These are phyloP conservation scores for Poteriospumella lacustris DNA, from an alignment of 108 stramenopile genomes.

Conservation along the genomic window DNA sequence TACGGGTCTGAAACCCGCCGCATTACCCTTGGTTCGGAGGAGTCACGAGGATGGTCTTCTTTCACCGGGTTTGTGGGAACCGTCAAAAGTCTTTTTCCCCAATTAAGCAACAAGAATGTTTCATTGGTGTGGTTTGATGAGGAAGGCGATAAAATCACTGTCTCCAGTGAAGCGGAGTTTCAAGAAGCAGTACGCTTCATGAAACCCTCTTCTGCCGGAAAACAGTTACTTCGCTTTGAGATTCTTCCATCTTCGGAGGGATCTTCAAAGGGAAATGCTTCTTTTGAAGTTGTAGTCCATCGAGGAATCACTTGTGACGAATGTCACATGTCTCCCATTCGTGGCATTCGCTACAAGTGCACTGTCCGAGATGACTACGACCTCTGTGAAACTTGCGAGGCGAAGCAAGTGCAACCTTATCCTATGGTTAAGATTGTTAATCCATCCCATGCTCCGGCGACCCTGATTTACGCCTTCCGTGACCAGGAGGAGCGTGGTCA, in stretches of 20 bases:
- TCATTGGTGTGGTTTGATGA: slow-evolving; percentile 18
- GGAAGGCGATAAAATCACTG: slow-evolving; percentile 5
- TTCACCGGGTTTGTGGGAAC: neutral
- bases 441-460: neutral
- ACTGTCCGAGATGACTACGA: slow-evolving; percentile 50
- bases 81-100: neutral
- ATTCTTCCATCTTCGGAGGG: neutral
- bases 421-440: slow-evolving; percentile 21
- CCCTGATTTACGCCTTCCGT: neutral
- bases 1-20: neutral
- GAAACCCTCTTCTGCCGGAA: neutral
- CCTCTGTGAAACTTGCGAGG: slow-evolving; percentile 46
- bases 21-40: neutral
- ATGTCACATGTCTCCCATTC: slow-evolving; percentile 43
- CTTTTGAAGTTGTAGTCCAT: slow-evolving; percentile 32
- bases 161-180: slow-evolving; percentile 13
- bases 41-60: neutral
- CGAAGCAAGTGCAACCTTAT: slow-evolving; percentile 20
- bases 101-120: neutral
- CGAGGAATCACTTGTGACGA: slow-evolving; percentile 37
- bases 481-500: neutral
- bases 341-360: slow-evolving; percentile 54
- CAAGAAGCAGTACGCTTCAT: slow-evolving; percentile 2
- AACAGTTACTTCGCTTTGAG: neutral
- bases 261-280: neutral